Evolutionary conservation across 140 eudicot genomes (phyloP), one percentile per base, ranked within the genome.

Genomic region (Senecio squalidus): DNA sequence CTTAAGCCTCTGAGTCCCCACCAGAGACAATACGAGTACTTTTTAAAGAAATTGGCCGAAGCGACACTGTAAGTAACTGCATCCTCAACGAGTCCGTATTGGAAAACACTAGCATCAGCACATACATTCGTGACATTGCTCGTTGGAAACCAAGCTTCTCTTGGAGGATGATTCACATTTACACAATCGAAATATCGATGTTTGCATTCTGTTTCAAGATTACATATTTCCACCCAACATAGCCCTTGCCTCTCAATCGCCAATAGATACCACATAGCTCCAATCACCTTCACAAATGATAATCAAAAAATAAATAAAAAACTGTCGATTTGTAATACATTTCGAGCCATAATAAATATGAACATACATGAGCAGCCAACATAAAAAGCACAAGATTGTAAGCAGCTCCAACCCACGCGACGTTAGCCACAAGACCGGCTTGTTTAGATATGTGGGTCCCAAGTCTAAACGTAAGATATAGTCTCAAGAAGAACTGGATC

Each of bases 381-480:
- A 90, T 80, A 48, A 69, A 90, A 22, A 90, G 94, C 72, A 83
- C 71, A 4, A 90, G 76, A 69, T 90, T 83, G 60, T 78, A 90
- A 60, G 88, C 98, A 21, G 98, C 98, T 23, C 98, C 98, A 8
- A 94, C 90, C 98, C 98, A 90, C 6, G 95, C 88, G 16, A 84
- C 74, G 62, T 83, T 90, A 21, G 78, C 78, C 55, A 90, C 82
- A 16, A 86, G 85, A 22, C 95, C 98, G 4, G 83, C 76, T 57
- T 87, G 80, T 46, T 79, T 90, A n/a, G 84, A 76, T 47, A 83
- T 90, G 53, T 78, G 80, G 9, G 94, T 75, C 15, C 84, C 75
- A 9, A 90, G 84, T 23, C 94, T 89, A 67, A 85, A 72, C 5
- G 82, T 82, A 18, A 89, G 93, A 73, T 54, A 78, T 0, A 89